Conservation (phyloP, 768 basidiomycete genomes). For the Hygrocybe coccinea region DNA sequence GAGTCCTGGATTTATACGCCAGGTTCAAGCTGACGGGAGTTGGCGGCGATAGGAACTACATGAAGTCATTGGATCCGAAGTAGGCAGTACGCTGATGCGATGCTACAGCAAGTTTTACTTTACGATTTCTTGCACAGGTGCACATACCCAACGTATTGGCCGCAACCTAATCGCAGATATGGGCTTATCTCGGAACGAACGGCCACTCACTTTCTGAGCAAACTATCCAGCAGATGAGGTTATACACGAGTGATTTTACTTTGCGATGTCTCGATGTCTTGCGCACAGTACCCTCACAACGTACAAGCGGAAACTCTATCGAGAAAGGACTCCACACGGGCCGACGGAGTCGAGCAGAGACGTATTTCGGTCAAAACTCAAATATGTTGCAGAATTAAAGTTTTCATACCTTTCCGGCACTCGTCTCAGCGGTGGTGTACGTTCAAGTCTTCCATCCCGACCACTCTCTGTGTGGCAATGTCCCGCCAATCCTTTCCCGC, state of each 20-base stretch:
- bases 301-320: conserved; percentile 1
- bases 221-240: background rate
- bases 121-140: background rate
- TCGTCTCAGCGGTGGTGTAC: background rate
- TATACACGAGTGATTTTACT: background rate
- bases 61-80: background rate
- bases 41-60: conserved; percentile 8
- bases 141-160: background rate
- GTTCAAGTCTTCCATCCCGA: background rate
- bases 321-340: background rate
- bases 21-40: conserved; percentile 13
- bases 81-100: background rate
- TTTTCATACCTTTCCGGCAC: background rate
- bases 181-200: background rate
- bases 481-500: background rate
- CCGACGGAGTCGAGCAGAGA: background rate
- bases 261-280: conserved; percentile 2
- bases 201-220: background rate
- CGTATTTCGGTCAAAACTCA: background rate
- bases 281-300: background rate
- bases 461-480: background rate
- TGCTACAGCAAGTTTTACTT: background rate
- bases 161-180: background rate
- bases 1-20: background rate
- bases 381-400: background rate